Conservation (phyloP, 352 stramenopile species). For the Phytophthora syringae region DNA sequence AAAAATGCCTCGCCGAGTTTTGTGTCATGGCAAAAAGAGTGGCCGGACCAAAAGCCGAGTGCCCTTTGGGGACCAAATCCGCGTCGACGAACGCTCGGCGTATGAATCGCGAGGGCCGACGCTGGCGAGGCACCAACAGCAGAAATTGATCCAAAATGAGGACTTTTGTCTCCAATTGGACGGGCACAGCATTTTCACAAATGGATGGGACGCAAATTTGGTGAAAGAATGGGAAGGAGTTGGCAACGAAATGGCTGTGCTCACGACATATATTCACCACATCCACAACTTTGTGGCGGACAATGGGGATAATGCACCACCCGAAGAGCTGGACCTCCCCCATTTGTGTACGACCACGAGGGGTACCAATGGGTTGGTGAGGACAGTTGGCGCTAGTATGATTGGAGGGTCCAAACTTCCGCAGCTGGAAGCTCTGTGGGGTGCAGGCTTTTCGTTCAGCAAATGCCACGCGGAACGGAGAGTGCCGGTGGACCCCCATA, state of each 20-base stretch:
- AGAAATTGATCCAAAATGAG: conserved; percentile 70
- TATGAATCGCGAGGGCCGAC: conserved; percentile 78
- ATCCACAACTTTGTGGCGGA: conserved; percentile 79
- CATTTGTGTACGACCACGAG: conserved; percentile 79
- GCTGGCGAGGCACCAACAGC: conserved; percentile 74
- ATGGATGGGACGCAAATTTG: conserved; percentile 72
- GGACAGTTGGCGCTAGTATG: conserved; percentile 81
- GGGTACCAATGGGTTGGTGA: conserved; percentile 58
- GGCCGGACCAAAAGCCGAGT: conserved; percentile 61
- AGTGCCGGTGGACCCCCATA: conserved; percentile 70
- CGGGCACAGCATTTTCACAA: conserved; percentile 86
- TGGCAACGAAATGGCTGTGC: conserved; percentile 82
- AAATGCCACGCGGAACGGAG: conserved; percentile 80
- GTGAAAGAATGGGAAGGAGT: conserved; percentile 70
- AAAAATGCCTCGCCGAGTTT: conserved; percentile 71
- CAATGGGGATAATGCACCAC: conserved; percentile 68
- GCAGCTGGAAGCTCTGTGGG: conserved; percentile 70
- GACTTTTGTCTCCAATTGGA: conserved; percentile 88
- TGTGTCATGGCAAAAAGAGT: conserved; percentile 71
- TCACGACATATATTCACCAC: conserved; percentile 84
- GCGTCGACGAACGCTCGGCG: conserved; percentile 66
- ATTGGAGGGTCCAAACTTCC: conserved; percentile 73
- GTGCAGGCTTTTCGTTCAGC: conserved; percentile 72
- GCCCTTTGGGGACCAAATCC: conserved; percentile 66
- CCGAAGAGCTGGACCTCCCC: conserved; percentile 60